phyloP scores from a whole-genome alignment of 208 protist species.

The Leishmania mexicana region DNA sequence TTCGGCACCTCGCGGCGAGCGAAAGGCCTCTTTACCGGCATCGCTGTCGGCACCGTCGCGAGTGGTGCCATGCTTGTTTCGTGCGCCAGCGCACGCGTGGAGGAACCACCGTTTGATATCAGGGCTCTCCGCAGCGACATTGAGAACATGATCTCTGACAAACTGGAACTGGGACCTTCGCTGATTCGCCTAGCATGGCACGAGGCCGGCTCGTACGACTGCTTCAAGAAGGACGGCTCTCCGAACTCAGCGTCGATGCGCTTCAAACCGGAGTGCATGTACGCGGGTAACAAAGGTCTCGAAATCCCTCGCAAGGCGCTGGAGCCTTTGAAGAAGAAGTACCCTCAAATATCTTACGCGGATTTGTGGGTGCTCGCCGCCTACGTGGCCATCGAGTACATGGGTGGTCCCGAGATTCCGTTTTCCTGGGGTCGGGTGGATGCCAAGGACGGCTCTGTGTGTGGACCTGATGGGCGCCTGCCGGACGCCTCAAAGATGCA shows the following conservation, averaged over 20 bases:
- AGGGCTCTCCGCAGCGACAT: slow-evolving; percentile 52
- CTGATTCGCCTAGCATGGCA: slow-evolving; percentile 86
- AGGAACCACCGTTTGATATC: slow-evolving; percentile 63
- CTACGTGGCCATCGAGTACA: slow-evolving; percentile 91
- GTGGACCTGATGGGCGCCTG: slow-evolving; percentile 84
- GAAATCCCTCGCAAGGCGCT: slow-evolving; percentile 75
- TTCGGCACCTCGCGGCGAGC: slow-evolving; percentile 16
- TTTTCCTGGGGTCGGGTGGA: slow-evolving; percentile 88
- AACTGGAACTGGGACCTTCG: slow-evolving; percentile 53
- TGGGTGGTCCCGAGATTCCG: slow-evolving; percentile 88
- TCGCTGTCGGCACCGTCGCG: slow-evolving; percentile 36
- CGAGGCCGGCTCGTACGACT: slow-evolving; percentile 72
- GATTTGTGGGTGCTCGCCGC: slow-evolving; percentile 93
- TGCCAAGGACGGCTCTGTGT: slow-evolving; percentile 66
- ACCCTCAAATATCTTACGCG: slow-evolving; percentile 92
- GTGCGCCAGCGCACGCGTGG: slow-evolving; percentile 21
- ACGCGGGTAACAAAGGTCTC: slow-evolving; percentile 89
- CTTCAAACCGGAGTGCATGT: slow-evolving; percentile 76
- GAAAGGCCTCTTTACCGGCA: slow-evolving; percentile 27
- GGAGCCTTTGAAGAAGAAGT: slow-evolving; percentile 88
- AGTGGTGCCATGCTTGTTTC: slow-evolving; percentile 47
- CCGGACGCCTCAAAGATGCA: slow-evolving; percentile 83
- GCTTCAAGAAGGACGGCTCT: slow-evolving; percentile 58
- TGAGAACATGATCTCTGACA: slow-evolving; percentile 52
- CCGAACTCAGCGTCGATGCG: slow-evolving; percentile 82